phyloP scores from a whole-genome alignment of 208 protist genomes.

The Leishmania turanica region DNA sequence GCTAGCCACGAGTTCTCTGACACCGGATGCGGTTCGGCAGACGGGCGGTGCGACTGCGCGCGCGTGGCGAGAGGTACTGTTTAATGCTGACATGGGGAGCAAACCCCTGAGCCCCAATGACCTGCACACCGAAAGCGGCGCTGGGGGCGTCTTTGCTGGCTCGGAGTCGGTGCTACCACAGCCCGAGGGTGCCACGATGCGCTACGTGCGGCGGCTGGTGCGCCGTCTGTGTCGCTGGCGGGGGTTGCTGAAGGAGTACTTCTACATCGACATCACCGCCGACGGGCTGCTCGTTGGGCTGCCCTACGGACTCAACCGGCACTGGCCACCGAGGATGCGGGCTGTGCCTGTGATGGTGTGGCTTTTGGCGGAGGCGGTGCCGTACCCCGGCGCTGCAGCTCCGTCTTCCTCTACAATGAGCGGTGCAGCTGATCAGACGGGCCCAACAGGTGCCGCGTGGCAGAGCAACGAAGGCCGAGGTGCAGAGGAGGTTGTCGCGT shows the following conservation, averaged over 20 bases:
- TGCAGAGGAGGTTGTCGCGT: not conserved
- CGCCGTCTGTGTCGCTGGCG: slow-evolving; percentile 62
- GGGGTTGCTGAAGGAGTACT: slow-evolving; percentile 84
- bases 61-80: slow-evolving; percentile 26
- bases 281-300: slow-evolving; percentile 53
- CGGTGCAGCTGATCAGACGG: not conserved
- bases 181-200: slow-evolving; percentile 17
- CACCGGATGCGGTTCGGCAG: slow-evolving; percentile 5
- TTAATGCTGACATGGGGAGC: not conserved
- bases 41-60: slow-evolving; percentile 11
- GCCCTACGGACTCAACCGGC: slow-evolving; percentile 60
- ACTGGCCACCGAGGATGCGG: slow-evolving; percentile 71
- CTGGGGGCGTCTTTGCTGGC: not conserved
- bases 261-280: slow-evolving; percentile 57
- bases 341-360: slow-evolving; percentile 71
- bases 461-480: not conserved
- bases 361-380: slow-evolving; percentile 66
- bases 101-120: not conserved
- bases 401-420: not conserved
- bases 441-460: not conserved
- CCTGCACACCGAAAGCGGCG: not conserved
- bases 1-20: not conserved
- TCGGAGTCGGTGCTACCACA: slow-evolving; percentile 3
- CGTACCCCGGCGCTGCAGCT: slow-evolving; percentile 35
- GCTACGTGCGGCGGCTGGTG: slow-evolving; percentile 49